Percentiles rank a stretch among this genome's conserved stretches.
phyloP scores from a whole-genome alignment of 805 yeast genomes.

The Pichia sporocuriosa region DNA sequence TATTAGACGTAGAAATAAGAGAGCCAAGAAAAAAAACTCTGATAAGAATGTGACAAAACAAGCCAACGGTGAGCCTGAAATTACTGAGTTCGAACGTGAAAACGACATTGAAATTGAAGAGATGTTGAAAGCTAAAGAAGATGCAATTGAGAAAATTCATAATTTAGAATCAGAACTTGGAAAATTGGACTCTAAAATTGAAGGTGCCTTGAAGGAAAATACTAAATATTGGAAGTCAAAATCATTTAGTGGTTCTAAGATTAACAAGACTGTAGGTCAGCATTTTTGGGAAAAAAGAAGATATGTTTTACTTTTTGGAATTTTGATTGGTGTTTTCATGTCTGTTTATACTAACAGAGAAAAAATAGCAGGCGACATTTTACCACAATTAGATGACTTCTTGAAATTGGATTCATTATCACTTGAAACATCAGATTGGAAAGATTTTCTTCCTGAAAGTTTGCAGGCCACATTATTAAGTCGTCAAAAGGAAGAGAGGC shows the following conservation, averaged over 20 bases:
- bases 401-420: slow-evolving; percentile 48
- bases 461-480: slow-evolving; percentile 55
- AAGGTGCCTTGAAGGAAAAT: background rate
- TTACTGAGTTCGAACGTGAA: too few species aligned
- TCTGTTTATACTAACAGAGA: slow-evolving; percentile 54
- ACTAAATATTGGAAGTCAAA: background rate
- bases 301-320: slow-evolving; percentile 45
- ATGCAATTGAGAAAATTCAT: slow-evolving; percentile 5
- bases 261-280: slow-evolving; percentile 2
- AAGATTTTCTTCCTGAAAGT: slow-evolving; percentile 61
- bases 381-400: slow-evolving; percentile 44
- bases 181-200: slow-evolving; percentile 6
- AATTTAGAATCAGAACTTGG: slow-evolving; percentile 7
- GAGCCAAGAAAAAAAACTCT: too few species aligned
- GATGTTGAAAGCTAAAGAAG: slow-evolving; percentile 6
- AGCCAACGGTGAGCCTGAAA: too few species aligned
- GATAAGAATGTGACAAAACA: too few species aligned
- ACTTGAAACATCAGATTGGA: slow-evolving; percentile 66
- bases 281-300: slow-evolving; percentile 17
- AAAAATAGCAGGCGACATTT: slow-evolving; percentile 34
- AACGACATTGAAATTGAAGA: too few species aligned
- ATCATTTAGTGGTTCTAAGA: background rate
- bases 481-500: slow-evolving; percentile 39
- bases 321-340: slow-evolving; percentile 57
- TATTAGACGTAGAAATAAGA: too few species aligned